Conservation (phyloP, 495 filamentous ascomycete species). For the Annulohypoxylon maeteangense region DNA sequence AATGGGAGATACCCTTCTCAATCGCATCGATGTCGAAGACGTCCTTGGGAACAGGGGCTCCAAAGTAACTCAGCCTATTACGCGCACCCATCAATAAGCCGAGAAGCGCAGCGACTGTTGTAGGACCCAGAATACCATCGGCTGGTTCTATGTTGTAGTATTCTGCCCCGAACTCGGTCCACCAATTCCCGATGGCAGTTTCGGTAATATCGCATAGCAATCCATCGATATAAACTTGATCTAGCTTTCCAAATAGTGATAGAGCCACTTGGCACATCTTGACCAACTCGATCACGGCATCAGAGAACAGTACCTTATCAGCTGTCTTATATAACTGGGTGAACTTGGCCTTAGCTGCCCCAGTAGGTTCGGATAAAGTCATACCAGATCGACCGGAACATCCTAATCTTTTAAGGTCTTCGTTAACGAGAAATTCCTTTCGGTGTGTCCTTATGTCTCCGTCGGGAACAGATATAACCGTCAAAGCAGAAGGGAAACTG, state of each 20-base stretch:
- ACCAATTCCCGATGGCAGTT: slow-evolving; percentile 91
- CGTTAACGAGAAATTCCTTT: slow-evolving; percentile 92
- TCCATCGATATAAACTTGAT: slow-evolving; percentile 91
- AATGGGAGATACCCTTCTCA: slow-evolving; percentile 84
- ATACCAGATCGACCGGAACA: slow-evolving; percentile 91
- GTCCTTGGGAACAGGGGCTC: slow-evolving; percentile 89
- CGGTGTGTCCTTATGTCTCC: slow-evolving; percentile 85
- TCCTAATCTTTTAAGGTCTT: slow-evolving; percentile 89
- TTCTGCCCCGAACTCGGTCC: slow-evolving; percentile 91
- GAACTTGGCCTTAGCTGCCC: slow-evolving; percentile 90
- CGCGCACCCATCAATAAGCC: slow-evolving; percentile 90
- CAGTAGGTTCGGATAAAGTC: slow-evolving; percentile 76
- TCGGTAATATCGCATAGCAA: slow-evolving; percentile 94
- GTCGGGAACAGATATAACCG: slow-evolving; percentile 86
- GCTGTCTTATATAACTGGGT: slow-evolving; percentile 87
- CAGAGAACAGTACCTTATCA: slow-evolving; percentile 79
- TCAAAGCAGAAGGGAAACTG: slow-evolving; percentile 87
- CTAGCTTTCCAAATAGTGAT: slow-evolving; percentile 85
- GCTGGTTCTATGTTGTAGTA: slow-evolving; percentile 90
- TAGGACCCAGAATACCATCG: slow-evolving; percentile 91
- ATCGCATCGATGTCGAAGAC: slow-evolving; percentile 85
- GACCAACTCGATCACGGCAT: slow-evolving; percentile 86
- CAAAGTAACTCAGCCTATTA: slow-evolving; percentile 81
- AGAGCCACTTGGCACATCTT: slow-evolving; percentile 92
- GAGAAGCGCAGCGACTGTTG: slow-evolving; percentile 87